A percentile compares a stretch with the other conserved stretches of the same genome.
phyloP scores from a whole-genome alignment of 352 stramenopile species.

The Pythium aquatile region DNA sequence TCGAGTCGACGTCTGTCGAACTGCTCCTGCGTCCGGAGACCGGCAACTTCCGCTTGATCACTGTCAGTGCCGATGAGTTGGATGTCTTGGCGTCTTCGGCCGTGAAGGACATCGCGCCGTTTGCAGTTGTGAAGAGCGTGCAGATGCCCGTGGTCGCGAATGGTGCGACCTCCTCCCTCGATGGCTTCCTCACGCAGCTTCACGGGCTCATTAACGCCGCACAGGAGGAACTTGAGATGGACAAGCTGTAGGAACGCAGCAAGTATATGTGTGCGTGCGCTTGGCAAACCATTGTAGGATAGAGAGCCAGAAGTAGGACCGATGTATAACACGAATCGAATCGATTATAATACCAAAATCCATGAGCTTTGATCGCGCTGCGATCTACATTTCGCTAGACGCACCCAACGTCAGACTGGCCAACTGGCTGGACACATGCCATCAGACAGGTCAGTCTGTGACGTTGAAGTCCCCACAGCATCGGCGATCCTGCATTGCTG shows the following conservation, averaged over 20 bases:
- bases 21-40: slow-evolving; percentile 24
- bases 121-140: slow-evolving; percentile 43
- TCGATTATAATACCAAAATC: not conserved
- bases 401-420: no score
- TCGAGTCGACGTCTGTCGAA: slow-evolving; percentile 32
- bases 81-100: slow-evolving; percentile 30
- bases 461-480: not conserved
- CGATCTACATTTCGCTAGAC: not conserved
- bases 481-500: no score
- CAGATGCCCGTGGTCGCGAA: slow-evolving; percentile 23
- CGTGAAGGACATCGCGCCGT: slow-evolving; percentile 35
- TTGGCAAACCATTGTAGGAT: slow-evolving; percentile 12
- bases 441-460: not conserved
- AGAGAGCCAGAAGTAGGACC: not conserved
- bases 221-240: slow-evolving; percentile 27
- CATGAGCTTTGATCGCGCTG: no score
- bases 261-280: not conserved
- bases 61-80: slow-evolving; percentile 33
- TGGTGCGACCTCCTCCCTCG: slow-evolving; percentile 21
- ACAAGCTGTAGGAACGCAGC: slow-evolving; percentile 16
- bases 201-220: slow-evolving; percentile 22
- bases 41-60: slow-evolving; percentile 28
- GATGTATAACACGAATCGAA: not conserved
- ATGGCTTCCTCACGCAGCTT: slow-evolving; percentile 21
- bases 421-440: no score